A percentile compares a stretch with the other conserved stretches of the same genome.
Conservation (phyloP, 176 grass and related monocot species). For the Triticum dicoccoides region DNA sequence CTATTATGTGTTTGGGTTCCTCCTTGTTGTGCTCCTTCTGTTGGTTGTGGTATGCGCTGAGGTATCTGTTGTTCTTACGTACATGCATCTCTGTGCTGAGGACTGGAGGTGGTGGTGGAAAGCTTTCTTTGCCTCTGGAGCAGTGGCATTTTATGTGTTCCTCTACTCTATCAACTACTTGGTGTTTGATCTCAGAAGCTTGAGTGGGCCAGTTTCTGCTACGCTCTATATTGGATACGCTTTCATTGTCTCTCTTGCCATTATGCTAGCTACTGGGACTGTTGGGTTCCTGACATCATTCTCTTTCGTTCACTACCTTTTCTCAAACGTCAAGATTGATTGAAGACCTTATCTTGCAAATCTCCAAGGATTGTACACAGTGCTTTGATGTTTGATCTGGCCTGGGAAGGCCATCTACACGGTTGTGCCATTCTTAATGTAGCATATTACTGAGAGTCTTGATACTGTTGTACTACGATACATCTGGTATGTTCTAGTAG, state of each 20-base stretch:
- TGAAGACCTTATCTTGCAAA: slow-evolving; percentile 25
- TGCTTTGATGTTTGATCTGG: slow-evolving; percentile 33
- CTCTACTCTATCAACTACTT: slow-evolving; percentile 86
- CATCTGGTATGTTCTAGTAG: slow-evolving; percentile 24
- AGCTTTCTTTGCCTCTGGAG: slow-evolving; percentile 79
- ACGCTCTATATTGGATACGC: slow-evolving; percentile 76
- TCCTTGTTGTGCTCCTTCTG: slow-evolving; percentile 74
- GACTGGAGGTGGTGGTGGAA: slow-evolving; percentile 98
- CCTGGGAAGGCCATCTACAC: slow-evolving; percentile 8
- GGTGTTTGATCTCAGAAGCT: slow-evolving; percentile 81
- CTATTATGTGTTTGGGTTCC: slow-evolving; percentile 90
- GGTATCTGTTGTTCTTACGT: slow-evolving; percentile 88
- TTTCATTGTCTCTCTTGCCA: slow-evolving; percentile 77
- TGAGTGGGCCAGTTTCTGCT: slow-evolving; percentile 86
- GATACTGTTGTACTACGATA: slow-evolving; percentile 32
- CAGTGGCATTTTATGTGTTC: slow-evolving; percentile 77
- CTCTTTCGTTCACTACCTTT: slow-evolving; percentile 85
- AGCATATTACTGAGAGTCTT: slow-evolving; percentile 35
- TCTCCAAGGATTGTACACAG: slow-evolving; percentile 13
- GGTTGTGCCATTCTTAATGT: slow-evolving; percentile 29
- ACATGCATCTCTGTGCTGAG: slow-evolving; percentile 87
- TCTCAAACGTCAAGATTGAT: slow-evolving; percentile 90
- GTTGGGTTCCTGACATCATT: slow-evolving; percentile 80
- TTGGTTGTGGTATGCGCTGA: slow-evolving; percentile 82
- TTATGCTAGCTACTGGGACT: slow-evolving; percentile 80